Evolutionary conservation across 768 basidiomycete species (phyloP), one percentile per base, ranked within the genome.

Genomic region (Hypholoma fasciculare): DNA sequence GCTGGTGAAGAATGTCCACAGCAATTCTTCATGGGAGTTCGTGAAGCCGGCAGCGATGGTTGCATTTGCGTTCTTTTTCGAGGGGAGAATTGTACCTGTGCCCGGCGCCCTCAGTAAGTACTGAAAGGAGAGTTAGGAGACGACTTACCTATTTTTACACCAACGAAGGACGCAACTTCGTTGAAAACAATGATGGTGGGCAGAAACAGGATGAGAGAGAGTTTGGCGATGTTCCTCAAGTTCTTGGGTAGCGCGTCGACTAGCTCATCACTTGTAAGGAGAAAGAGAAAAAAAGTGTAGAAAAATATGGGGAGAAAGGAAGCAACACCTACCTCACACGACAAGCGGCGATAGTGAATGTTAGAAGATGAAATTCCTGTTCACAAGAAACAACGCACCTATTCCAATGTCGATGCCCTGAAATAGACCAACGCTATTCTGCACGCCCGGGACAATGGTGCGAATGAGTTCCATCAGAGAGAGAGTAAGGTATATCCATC

Each of bases 281-380:
- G 71, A 72, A 81, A 86, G 52, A 91, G 75, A 71, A 85, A 89
- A 54, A 80, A 54, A 17, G 76, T 82, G 72, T 87, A 90, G 46
- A 84, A 72, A 40, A 90, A 72, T 47, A 92, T 73, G 11, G 90
- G 88, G 20, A 87, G 65, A 64, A 84, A 87, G 3, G 91, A 90
- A 43, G 78, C 67, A 43, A 79, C 77, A 42, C 75, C 89, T 82
- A 56, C 73, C 68, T 27, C 47, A 34, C 30, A 34, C 30, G 30
- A 34, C 30, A 34, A 34, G 30, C 30, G 30, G 30, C 6, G 30
- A 34, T 9, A 34, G 9, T 52, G 23, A 56, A 23, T 59, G 11
- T 60, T 7, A 50, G 36, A 52, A 46, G 44, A 47, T 2, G 23
- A 19, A 14, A 37, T 49, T 40, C 34, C 51, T 53, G 20, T 19